Evolutionary conservation across 73 alveolate species (phyloP).

Genomic region (Paramecium sonneborni): DNA sequence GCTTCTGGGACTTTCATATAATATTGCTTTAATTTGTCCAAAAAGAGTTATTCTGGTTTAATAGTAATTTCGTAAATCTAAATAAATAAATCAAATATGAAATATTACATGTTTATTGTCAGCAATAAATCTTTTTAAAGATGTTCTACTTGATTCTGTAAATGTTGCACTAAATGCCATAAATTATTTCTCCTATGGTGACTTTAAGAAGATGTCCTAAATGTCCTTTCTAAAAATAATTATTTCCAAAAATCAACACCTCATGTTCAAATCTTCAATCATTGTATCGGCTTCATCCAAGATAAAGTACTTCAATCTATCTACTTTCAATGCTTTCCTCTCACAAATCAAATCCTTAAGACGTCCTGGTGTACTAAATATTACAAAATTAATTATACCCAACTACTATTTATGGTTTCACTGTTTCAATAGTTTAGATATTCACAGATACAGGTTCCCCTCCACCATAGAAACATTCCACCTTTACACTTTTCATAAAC

Average conservation of each 20-base stretch:
- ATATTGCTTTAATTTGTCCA: conserved; percentile 99
- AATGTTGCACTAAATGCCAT: conserved; percentile 99
- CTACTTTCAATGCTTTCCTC: conserved; percentile 81
- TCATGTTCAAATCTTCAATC: conserved; percentile 62
- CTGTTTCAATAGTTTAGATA: conserved; percentile 83
- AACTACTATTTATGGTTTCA: conserved; percentile 64
- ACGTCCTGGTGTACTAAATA: conserved; percentile 99
- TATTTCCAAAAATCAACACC: conserved; percentile 62
- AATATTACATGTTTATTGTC: conserved; percentile 39
- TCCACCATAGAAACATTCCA: conserved; percentile 97
- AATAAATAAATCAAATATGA: background rate
- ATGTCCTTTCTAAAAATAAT: conserved; percentile 98
- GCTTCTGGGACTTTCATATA: conserved; percentile 96
- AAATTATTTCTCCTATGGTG: conserved; percentile 98
- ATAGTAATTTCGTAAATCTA: conserved; percentile 45
- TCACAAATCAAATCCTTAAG: conserved; percentile 91
- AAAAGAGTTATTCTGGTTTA: conserved; percentile 82
- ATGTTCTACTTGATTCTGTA: conserved; percentile 88
- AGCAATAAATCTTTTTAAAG: conserved; percentile 93
- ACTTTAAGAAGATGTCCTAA: conserved; percentile 95
- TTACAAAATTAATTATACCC: background rate
- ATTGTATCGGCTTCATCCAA: conserved; percentile 65
- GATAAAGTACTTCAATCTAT: conserved; percentile 54
- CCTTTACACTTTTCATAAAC: conserved; percentile 86
- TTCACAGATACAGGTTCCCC: conserved; percentile 88